Evolutionary conservation across 352 stramenopile genomes (phyloP), one percentile per base, ranked within the genome.

Genomic region (Globisporangium heterothallicum): DNA sequence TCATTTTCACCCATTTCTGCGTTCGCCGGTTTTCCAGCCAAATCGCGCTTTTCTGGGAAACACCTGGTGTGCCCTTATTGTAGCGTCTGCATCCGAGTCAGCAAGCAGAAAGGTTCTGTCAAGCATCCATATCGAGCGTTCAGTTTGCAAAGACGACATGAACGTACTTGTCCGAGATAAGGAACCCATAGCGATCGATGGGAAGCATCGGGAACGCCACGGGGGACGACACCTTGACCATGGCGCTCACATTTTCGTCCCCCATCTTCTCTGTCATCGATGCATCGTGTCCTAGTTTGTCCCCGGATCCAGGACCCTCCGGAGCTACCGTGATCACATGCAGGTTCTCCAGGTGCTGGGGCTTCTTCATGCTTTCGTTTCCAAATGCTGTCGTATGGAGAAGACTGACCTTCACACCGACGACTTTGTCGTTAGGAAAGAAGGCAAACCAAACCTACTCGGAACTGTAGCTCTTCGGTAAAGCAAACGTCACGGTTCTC

Each of bases 1-100:
- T 88, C 79, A 90, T 90, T 50, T 77, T 74, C 43, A 90, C 65
- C 79, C 79, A 90, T 53, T 90, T 90, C 38, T 88, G 70, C 24
- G 74, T 87, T 29, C 79, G 74, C 4, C 68, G 74, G 54, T 90
- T 90, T 63, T 90, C 79, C 6, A 90, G 70, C 79, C 79, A 90
- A 14, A 84, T 58, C 1, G 63, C 61, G 12, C 71, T 56, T 41
- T 74, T 76, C 24, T 76, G 65, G 0, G 55, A 47, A 10, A 26
- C 41, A 22, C 49, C 35, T 1, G 25, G 36, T 6, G 66, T 46
- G 4, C 63, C 49, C 30, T 71, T 64, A 38, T 74, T 74, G 49
- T 68, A 83, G 57, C 74, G 72, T 43, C 74, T 84, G 46, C 8
- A 47, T n/a, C 12, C 16, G 3, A 43, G 2, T 10, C 6, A 36